These are phyloP conservation scores for Lasiosphaeriaceae sp. DNA, from an alignment of 495 filamentous ascomycete species.

Conservation along the genomic window DNA sequence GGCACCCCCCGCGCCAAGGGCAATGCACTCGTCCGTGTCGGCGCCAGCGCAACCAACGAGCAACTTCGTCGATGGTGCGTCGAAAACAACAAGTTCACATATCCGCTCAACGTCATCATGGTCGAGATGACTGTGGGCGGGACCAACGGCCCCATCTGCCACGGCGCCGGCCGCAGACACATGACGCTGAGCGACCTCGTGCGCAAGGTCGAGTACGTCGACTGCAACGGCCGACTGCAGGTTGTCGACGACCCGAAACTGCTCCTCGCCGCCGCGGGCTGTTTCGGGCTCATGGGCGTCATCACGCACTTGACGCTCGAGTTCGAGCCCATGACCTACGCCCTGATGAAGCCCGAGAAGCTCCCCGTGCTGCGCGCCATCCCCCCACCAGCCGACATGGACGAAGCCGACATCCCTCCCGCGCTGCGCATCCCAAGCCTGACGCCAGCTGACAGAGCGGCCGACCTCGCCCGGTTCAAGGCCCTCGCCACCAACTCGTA, in stretches of 20 bases:
- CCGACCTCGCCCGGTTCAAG: slow-evolving; percentile 24
- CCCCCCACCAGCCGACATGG: slow-evolving; percentile 34
- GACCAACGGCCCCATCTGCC: slow-evolving; percentile 50
- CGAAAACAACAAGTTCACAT: slow-evolving; percentile 29
- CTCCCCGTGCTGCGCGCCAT: slow-evolving; percentile 42
- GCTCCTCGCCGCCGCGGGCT: slow-evolving; percentile 46
- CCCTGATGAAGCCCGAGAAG: slow-evolving; percentile 43
- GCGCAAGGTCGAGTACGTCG: neutral
- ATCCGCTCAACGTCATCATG: slow-evolving; percentile 48
- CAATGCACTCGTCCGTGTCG: slow-evolving; percentile 38
- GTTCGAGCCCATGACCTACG: slow-evolving; percentile 49
- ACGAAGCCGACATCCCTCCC: slow-evolving; percentile 35
- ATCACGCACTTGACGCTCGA: slow-evolving; percentile 53
- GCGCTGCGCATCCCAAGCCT: neutral
- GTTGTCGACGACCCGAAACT: slow-evolving; percentile 36
- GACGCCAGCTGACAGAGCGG: neutral
- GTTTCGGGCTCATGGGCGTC: slow-evolving; percentile 50
- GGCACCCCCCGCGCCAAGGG: slow-evolving; percentile 19
- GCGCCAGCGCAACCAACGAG: slow-evolving; percentile 47
- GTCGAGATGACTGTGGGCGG: slow-evolving; percentile 53
- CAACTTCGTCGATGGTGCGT: slow-evolving; percentile 47
- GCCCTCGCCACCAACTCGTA: slow-evolving; percentile 39
- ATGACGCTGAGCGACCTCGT: neutral
- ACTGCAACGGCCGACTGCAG: slow-evolving; percentile 32
- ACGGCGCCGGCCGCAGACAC: slow-evolving; percentile 29